These are phyloP conservation scores for Solanum sejunctum DNA, from an alignment of 257 asterid genomes.

Conservation along the genomic window DNA sequence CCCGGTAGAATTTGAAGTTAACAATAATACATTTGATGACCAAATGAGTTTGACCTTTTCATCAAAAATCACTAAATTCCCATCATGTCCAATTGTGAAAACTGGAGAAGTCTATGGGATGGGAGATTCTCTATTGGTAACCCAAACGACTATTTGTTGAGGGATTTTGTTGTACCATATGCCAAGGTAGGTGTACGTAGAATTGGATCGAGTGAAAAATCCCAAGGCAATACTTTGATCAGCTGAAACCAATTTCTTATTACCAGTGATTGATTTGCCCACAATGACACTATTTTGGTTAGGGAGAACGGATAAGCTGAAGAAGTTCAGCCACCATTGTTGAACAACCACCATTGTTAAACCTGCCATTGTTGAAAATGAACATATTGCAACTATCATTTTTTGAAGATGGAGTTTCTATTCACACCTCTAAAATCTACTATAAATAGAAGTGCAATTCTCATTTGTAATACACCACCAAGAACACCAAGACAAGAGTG, in stretches of 20 bases:
- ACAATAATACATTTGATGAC: not conserved
- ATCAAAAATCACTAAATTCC: not conserved
- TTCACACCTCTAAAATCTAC: no score
- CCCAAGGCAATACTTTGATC: not conserved
- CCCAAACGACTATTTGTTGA: constrained; percentile 1
- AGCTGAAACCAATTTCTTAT: not conserved
- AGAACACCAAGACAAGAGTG: no score
- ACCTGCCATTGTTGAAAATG: no score
- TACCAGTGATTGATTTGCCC: not conserved
- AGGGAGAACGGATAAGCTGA: not conserved
- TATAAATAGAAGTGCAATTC: no score
- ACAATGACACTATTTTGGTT: not conserved
- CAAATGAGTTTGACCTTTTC: not conserved
- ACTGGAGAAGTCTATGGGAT: not conserved
- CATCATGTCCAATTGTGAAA: not conserved
- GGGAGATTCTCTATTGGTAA: constrained; percentile 1
- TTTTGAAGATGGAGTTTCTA: no score
- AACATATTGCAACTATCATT: no score
- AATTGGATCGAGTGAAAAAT: not conserved
- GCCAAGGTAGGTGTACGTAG: not conserved
- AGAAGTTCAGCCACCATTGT: no score
- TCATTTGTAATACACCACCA: no score
- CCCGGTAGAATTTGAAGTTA: not conserved
- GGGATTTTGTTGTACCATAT: not conserved
- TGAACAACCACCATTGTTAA: no score